Evolutionary conservation across 1,284 basidiomycete species (phyloP).

Genomic region (Ustilago crameri): DNA sequence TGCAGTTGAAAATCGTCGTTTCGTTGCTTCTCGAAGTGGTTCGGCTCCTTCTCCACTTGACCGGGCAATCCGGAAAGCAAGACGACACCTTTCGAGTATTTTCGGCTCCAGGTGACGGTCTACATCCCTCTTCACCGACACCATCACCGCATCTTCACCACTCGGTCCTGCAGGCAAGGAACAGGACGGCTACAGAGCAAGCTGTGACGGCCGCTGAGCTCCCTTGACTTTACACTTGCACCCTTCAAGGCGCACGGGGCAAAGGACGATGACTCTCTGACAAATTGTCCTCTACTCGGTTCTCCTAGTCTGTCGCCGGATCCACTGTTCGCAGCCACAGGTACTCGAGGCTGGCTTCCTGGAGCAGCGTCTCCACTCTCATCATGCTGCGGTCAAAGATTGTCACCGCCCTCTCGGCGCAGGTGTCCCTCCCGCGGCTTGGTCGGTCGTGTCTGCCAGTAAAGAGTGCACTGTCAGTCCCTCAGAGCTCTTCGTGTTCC

Average conservation of each 20-base stretch:
- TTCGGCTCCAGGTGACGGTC: not conserved
- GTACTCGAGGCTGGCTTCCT: not conserved
- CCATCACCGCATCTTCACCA: not conserved
- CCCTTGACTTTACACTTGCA: too few relatives aligned
- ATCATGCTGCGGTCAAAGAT: constrained; percentile 25
- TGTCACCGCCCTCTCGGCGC: constrained; percentile 7
- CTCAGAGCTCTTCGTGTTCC: not conserved
- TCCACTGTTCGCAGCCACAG: too few relatives aligned
- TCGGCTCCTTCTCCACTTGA: not conserved
- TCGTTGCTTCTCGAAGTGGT: not conserved
- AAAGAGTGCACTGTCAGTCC: not conserved
- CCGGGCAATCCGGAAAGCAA: not conserved
- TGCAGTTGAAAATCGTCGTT: not conserved
- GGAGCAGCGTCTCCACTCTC: not conserved
- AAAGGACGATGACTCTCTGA: too few relatives aligned
- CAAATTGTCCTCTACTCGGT: too few relatives aligned
- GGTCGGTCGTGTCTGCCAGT: not conserved
- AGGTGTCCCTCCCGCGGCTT: not conserved
- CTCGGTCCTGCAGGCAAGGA: not conserved
- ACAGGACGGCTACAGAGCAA: too few relatives aligned
- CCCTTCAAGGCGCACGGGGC: too few relatives aligned
- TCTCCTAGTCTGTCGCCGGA: too few relatives aligned
- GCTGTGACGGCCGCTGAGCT: too few relatives aligned
- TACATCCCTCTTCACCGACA: not conserved
- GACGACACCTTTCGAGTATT: not conserved